These are phyloP conservation scores for Leccinum incarnatum DNA, from an alignment of 768 basidiomycete species.

Conservation along the genomic window DNA sequence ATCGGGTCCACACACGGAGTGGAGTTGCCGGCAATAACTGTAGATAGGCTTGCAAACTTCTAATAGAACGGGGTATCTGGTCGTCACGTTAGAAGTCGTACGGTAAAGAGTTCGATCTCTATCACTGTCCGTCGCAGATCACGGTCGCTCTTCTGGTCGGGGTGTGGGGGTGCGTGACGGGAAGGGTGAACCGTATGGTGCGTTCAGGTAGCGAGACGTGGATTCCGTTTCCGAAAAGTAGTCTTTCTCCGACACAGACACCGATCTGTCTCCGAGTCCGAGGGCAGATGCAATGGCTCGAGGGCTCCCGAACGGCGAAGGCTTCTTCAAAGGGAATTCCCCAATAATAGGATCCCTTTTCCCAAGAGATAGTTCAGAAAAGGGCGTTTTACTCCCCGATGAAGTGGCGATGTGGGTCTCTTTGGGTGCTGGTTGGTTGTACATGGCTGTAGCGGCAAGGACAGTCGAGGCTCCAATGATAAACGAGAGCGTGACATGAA, in stretches of 20 bases:
- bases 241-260: conserved; percentile 25
- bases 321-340: conserved; percentile 48
- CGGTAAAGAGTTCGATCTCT: conserved; percentile 23
- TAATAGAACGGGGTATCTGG: conserved; percentile 34
- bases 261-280: conserved; percentile 35
- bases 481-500: conserved; percentile 83
- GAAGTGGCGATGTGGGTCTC: conserved; percentile 36
- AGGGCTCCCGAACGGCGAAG: conserved; percentile 49
- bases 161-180: conserved; percentile 50
- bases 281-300: conserved; percentile 50
- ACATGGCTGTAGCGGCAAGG: conserved; percentile 88
- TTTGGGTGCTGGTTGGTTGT: conserved; percentile 68
- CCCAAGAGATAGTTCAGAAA: conserved; percentile 44
- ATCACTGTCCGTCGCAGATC: conserved; percentile 14
- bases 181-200: conserved; percentile 49
- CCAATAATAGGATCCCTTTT: conserved; percentile 59
- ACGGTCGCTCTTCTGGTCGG: conserved; percentile 32
- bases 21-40: conserved; percentile 32
- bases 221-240: conserved; percentile 41
- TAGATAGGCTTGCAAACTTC: conserved; percentile 33
- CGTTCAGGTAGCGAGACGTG: conserved; percentile 46
- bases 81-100: conserved; percentile 36
- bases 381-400: conserved; percentile 35
- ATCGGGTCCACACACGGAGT: conserved; percentile 18
- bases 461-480: conserved; percentile 84